These are phyloP conservation scores for Geotrichum candidum DNA, from an alignment of 1,139 yeast species.

Conservation along the genomic window DNA sequence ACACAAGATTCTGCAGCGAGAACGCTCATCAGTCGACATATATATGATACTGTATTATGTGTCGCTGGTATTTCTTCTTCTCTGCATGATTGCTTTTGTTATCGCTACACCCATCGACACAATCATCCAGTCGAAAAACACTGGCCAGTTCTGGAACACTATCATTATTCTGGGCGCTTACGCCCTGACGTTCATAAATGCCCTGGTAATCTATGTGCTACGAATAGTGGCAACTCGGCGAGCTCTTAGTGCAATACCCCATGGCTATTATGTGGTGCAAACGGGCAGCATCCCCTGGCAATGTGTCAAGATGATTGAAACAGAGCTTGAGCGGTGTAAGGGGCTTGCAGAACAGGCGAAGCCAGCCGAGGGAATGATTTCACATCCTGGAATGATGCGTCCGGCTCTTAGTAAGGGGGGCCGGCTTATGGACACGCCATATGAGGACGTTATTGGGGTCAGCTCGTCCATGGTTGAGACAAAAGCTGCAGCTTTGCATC, in stretches of 20 bases:
- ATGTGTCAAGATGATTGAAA: conserved; percentile 40
- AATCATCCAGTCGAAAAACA: conserved; percentile 56
- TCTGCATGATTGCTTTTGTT: conserved; percentile 51
- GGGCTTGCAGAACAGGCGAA: conserved; percentile 47
- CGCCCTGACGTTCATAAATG: conserved; percentile 50
- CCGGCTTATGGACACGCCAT: conserved; percentile 51
- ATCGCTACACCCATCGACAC: conserved; percentile 73
- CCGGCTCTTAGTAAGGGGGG: conserved; percentile 36
- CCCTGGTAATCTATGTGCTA: conserved; percentile 43
- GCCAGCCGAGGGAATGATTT: conserved; percentile 43
- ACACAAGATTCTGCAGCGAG: not conserved
- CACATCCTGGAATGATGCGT: conserved; percentile 58
- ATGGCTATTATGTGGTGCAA: conserved; percentile 60
- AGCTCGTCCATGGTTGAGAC: conserved; percentile 34
- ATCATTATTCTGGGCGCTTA: conserved; percentile 72
- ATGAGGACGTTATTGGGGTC: conserved; percentile 52
- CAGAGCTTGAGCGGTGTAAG: conserved; percentile 44
- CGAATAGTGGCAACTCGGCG: conserved; percentile 56
- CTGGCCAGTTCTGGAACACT: conserved; percentile 57
- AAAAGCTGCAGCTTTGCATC: conserved; percentile 44
- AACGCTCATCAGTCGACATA: not conserved
- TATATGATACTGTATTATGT: conserved; percentile 43
- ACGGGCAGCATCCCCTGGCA: conserved; percentile 56
- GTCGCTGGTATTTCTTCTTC: conserved; percentile 47
- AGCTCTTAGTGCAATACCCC: conserved; percentile 67